phyloP scores from a whole-genome alignment of 305 asterid species.

The Fraxinus sp. region DNA sequence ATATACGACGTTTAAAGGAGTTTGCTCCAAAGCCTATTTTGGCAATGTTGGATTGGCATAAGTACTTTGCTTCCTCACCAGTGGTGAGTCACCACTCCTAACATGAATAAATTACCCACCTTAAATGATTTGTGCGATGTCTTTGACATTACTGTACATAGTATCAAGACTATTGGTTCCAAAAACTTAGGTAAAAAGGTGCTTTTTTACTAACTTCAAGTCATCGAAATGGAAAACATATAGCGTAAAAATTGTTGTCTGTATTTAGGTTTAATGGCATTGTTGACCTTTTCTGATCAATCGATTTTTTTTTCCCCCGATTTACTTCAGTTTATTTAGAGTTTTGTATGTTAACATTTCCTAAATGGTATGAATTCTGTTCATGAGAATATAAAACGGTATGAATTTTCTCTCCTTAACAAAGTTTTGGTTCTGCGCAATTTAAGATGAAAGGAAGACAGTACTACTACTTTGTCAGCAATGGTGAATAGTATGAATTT shows the following conservation, averaged over 20 bases:
- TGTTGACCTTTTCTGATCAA: background rate
- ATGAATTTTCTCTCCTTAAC: background rate
- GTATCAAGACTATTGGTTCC: background rate
- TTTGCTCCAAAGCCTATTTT: background rate
- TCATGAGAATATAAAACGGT: background rate
- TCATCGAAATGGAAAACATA: background rate
- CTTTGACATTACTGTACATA: background rate
- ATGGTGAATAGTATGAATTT: background rate
- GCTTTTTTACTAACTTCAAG: background rate
- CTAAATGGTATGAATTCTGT: background rate
- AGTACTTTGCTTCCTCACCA: background rate
- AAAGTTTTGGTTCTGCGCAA: background rate
- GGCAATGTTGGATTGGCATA: background rate
- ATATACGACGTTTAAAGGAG: background rate
- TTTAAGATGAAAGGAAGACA: background rate
- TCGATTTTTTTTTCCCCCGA: background rate
- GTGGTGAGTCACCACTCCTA: no score
- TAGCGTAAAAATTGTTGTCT: background rate
- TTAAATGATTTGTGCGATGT: background rate
- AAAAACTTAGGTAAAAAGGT: background rate
- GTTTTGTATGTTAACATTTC: background rate
- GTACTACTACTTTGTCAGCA: background rate
- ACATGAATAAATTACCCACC: background rate
- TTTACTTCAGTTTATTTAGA: background rate
- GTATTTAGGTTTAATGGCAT: background rate